Base-by-base conservation (phyloP, 208 protist genomes). In the Trypanosoma congolense region DNA sequence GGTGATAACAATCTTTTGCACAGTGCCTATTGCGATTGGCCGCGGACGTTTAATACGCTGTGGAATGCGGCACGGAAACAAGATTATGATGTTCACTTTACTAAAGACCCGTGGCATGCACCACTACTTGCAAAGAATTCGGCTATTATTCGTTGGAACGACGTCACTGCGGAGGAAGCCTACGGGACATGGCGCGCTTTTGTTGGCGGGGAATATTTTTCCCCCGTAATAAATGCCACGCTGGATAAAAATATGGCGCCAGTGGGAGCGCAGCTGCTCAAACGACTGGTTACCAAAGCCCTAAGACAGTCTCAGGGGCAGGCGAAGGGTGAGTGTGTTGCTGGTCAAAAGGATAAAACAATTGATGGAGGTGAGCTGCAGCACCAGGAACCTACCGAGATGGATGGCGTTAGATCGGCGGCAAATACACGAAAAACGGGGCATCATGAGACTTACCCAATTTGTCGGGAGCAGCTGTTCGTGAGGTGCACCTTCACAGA, bases 101-200 rank as follows among this genome's bases (percentile, higher is more conserved):
- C 36, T 18, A 44, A 84, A 3, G 87, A 94, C 53, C 87, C 87
- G 16, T 80, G 72, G 36, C 83, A 94, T 60, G 87, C 87, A 3
- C 80, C 83, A n/a, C 65, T 91, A 22, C 63, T 94, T 26, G 42
- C 67, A 6, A 81, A 83, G 42, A 70, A 90, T 41, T 58, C 71
- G 4, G 77, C 78, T 5, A 60, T 83, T 18, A 57, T 90, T 55
- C 61, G 52, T 19, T 90, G 84, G 60, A 60, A 66, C 46, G 30
- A 40, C 30, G 43, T 74, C 36, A 65, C 73, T 12, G 78, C 65
- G 26, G 44, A 62, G 14, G 79, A 90, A 52, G 80, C 69, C 5
- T 90, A 77, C 41, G 80, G 81, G 8, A 70, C 76, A 14, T 94
- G 83, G 81, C 74, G 87, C 3, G 77, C 87, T 30, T 94, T 90